These are phyloP conservation scores for Pulveroboletus sp. DNA, from an alignment of 768 basidiomycete species.

Conservation along the genomic window DNA sequence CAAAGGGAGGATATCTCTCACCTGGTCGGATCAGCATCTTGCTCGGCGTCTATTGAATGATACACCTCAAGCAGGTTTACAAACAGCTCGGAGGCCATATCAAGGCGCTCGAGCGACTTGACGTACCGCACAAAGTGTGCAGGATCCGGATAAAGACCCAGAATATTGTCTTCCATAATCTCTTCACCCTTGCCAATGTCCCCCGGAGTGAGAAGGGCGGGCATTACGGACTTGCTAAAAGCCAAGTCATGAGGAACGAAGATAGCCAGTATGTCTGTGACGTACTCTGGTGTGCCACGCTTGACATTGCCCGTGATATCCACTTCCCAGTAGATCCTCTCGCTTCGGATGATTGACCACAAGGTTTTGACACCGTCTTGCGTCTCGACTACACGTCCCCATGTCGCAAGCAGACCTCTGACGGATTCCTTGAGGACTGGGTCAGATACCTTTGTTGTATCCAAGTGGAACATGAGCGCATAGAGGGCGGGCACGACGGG, in stretches of 20 bases:
- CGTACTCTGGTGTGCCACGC: conserved; percentile 41
- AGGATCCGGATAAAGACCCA: conserved; percentile 77
- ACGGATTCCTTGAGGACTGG: conserved; percentile 58
- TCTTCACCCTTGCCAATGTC: conserved; percentile 39
- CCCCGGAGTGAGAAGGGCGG: conserved; percentile 51
- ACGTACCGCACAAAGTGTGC: conserved; percentile 62
- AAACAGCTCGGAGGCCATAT: conserved; percentile 71
- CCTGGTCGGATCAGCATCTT: conserved; percentile 24
- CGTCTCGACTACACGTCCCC: conserved; percentile 63
- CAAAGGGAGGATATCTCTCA: conserved; percentile 1
- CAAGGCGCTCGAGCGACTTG: conserved; percentile 59
- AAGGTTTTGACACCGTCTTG: conserved; percentile 52
- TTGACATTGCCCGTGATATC: conserved; percentile 51
- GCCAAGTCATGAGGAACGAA: not conserved
- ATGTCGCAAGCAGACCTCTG: conserved; percentile 59
- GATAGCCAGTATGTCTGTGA: conserved; percentile 1
- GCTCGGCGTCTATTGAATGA: conserved; percentile 29
- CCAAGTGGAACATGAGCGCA: conserved; percentile 53
- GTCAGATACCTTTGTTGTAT: conserved; percentile 55
- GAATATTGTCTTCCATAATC: conserved; percentile 44
- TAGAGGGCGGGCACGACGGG: conserved; percentile 69
- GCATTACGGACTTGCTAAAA: conserved; percentile 23
- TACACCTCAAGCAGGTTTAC: conserved; percentile 71
- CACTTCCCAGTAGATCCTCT: conserved; percentile 52
- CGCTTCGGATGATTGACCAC: conserved; percentile 54